Conservation (phyloP, 2,329 filamentous ascomycete species). For the Phaeosphaeria sp. region DNA sequence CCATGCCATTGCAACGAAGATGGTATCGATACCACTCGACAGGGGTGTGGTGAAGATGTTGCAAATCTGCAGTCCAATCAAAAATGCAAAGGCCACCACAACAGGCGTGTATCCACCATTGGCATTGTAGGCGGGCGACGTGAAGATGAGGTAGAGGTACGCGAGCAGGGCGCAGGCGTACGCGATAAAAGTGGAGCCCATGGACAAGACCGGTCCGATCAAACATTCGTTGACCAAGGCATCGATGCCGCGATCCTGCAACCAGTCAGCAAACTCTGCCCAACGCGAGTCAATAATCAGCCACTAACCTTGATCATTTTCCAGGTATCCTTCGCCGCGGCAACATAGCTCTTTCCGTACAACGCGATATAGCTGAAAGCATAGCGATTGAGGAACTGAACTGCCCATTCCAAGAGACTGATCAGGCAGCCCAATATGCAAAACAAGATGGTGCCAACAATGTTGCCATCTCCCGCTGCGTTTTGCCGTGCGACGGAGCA, state of each 20-base stretch:
- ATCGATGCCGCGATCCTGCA: conserved; percentile 85
- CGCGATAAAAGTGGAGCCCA: conserved; percentile 82
- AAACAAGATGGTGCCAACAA: conserved; percentile 70
- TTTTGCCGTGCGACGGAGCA: conserved; percentile 78
- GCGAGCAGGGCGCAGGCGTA: conserved; percentile 82
- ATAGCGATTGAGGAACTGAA: conserved; percentile 89
- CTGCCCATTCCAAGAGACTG: conserved; percentile 79
- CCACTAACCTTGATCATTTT: conserved; percentile 50
- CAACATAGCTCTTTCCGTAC: conserved; percentile 87
- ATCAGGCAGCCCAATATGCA: conserved; percentile 81
- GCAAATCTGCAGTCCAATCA: conserved; percentile 88
- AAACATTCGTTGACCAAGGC: conserved; percentile 89
- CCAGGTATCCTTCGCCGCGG: conserved; percentile 89
- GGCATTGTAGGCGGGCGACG: conserved; percentile 77
- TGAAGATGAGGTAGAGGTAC: conserved; percentile 87
- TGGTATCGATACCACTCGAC: conserved; percentile 86
- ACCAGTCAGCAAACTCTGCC: conserved; percentile 63
- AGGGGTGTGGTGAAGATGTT: conserved; percentile 90
- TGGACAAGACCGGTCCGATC: conserved; percentile 66
- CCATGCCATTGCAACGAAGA: conserved; percentile 81
- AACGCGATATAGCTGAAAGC: conserved; percentile 92
- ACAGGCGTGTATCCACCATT: conserved; percentile 74
- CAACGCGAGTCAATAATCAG: neutral
- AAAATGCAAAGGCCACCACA: conserved; percentile 82
- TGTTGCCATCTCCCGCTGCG: conserved; percentile 70